A percentile compares a stretch with the other conserved stretches of the same genome.
Evolutionary conservation across 306 rosid genomes (phyloP).

Genomic region (Cucumis cinereus): DNA sequence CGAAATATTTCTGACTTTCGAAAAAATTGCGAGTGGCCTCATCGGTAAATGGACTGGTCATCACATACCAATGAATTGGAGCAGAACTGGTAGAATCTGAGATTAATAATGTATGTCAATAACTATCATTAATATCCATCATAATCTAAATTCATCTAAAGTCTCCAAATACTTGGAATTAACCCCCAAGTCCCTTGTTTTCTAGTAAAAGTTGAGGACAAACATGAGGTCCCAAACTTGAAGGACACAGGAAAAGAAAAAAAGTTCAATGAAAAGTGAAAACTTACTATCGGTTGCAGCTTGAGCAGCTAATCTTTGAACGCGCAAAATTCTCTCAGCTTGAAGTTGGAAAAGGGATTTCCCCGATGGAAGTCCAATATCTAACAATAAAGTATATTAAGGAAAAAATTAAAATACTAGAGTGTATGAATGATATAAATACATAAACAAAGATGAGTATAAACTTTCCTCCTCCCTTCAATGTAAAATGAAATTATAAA

Average conservation of each 20-base stretch:
- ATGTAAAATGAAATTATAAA: neutral
- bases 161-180: neutral
- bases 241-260: neutral
- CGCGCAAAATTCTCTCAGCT: constrained; percentile 93
- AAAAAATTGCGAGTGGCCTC: constrained; percentile 78
- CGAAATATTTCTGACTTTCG: constrained; percentile 74
- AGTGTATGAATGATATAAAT: neutral
- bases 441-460: neutral
- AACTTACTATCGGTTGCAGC: constrained; percentile 54
- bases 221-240: neutral
- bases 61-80: constrained; percentile 87
- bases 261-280: neutral
- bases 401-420: constrained; percentile 3
- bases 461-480: neutral
- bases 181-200: neutral
- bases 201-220: neutral
- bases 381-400: constrained; percentile 24
- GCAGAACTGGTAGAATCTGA: constrained; percentile 51
- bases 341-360: constrained; percentile 96
- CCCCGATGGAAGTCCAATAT: constrained; percentile 97
- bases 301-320: constrained; percentile 76
- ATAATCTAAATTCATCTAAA: neutral
- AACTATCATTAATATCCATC: neutral
- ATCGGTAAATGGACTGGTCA: constrained; percentile 98
- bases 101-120: constrained; percentile 9